Evolutionary conservation across 208 protist species (phyloP).

Genomic region (Eutreptiella sp.): DNA sequence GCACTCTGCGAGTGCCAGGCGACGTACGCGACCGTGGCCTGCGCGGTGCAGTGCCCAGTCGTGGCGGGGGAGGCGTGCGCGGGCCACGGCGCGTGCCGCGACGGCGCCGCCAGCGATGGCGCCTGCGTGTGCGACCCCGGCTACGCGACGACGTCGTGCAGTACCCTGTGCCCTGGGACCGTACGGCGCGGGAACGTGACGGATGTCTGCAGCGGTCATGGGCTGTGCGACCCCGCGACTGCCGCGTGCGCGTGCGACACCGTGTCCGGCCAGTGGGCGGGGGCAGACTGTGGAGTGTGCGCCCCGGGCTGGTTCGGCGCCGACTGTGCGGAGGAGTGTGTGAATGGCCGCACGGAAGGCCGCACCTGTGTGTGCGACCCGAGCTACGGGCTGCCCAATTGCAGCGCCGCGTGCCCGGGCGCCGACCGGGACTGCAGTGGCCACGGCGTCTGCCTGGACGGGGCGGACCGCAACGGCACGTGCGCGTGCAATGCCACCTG

Average conservation of each 20-base stretch:
- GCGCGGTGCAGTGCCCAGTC: no score
- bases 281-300: conserved; percentile 9
- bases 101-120: conserved; percentile 16
- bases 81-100: conserved; percentile 15
- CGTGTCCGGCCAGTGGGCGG: conserved; percentile 21
- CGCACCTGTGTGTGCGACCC: conserved; percentile 5
- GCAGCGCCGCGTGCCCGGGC: conserved; percentile 24
- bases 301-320: conserved; percentile 12
- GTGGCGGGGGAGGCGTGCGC: conserved; percentile 12
- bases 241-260: conserved; percentile 17
- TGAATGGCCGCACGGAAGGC: background rate
- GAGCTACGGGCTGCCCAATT: conserved; percentile 12
- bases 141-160: conserved; percentile 14
- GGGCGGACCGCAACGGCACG: background rate
- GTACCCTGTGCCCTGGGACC: conserved; percentile 1
- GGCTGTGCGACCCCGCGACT: conserved; percentile 1
- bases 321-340: conserved; percentile 7
- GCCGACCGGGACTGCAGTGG: conserved; percentile 9
- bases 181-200: no score
- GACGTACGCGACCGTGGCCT: background rate
- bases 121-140: conserved; percentile 9
- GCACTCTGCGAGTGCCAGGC: conserved; percentile 1
- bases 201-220: conserved; percentile 6
- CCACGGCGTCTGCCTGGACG: conserved; percentile 20
- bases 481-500: conserved; percentile 26